phyloP scores from a whole-genome alignment of 305 asterid genomes.

The Fraxinus xanthoxyloides region DNA sequence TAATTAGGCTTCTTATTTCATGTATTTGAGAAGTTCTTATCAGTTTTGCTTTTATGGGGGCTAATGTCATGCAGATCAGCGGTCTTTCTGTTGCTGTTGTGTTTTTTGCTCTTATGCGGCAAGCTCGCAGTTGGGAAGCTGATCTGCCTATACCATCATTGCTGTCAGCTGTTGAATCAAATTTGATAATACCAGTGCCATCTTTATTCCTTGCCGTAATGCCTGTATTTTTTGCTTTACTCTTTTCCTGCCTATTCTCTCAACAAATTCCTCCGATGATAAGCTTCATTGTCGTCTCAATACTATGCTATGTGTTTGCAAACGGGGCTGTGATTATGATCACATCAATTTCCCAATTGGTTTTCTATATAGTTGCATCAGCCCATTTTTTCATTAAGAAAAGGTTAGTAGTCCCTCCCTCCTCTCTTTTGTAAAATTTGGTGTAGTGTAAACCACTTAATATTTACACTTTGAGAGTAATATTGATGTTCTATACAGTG shows the following conservation, averaged over 20 bases:
- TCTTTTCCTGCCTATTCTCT: conserved; percentile 54
- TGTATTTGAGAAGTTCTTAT: conserved; percentile 20
- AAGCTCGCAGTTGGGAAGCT: conserved; percentile 86
- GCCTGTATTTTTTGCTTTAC: conserved; percentile 59
- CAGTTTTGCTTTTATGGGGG: conserved; percentile 32
- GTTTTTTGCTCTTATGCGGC: conserved; percentile 92
- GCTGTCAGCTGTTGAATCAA: conserved; percentile 85
- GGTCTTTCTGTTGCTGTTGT: conserved; percentile 80
- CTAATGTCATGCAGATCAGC: conserved; percentile 63
- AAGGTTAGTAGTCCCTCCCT: conserved; percentile 52
- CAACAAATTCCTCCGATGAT: conserved; percentile 53
- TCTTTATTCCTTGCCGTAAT: conserved; percentile 52
- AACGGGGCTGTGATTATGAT: conserved; percentile 68
- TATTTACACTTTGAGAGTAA: neutral
- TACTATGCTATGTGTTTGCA: conserved; percentile 73
- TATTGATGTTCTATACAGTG: conserved; percentile 22
- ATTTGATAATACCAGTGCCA: conserved; percentile 69
- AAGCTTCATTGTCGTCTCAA: conserved; percentile 59
- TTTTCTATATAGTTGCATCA: conserved; percentile 58
- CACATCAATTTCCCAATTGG: conserved; percentile 57
- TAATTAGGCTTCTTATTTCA: conserved; percentile 15
- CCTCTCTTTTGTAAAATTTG: neutral
- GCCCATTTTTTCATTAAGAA: conserved; percentile 66
- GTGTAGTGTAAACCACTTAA: neutral
- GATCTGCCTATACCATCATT: conserved; percentile 82